phyloP scores from a whole-genome alignment of 176 grass and related monocot species.

The Themeda triandra region DNA sequence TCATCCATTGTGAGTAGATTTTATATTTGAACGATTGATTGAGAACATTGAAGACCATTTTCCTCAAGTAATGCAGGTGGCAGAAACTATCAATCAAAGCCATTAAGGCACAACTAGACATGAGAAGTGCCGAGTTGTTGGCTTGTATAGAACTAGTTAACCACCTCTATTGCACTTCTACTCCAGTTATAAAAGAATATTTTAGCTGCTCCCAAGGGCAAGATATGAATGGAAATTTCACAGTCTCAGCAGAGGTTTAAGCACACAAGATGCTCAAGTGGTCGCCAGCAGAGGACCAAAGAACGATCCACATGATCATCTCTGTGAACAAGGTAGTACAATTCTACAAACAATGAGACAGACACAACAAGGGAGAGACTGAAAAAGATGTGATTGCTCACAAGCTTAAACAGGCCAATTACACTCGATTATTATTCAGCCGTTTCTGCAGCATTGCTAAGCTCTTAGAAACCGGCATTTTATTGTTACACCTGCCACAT shows the following conservation, averaged over 20 bases:
- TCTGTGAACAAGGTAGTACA: background rate
- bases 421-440: slow-evolving; percentile 15
- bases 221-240: background rate
- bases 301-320: background rate
- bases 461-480: slow-evolving; percentile 11
- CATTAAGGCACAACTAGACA: too few species aligned
- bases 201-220: too few species aligned
- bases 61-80: background rate
- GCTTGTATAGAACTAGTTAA: too few species aligned
- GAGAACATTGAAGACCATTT: background rate
- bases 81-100: background rate
- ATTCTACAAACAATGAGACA: background rate
- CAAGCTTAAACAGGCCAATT: background rate
- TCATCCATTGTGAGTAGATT: too few species aligned
- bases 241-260: background rate
- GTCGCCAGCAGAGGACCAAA: background rate
- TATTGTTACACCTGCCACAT: slow-evolving; percentile 8
- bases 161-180: background rate
- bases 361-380: background rate
- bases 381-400: background rate
- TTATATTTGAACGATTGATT: too few species aligned
- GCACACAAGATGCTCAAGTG: background rate
- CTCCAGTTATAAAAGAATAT: background rate
- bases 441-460: slow-evolving; percentile 7
- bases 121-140: too few species aligned